phyloP scores from a whole-genome alignment of 352 stramenopile species.

The Blastocystis sp. region DNA sequence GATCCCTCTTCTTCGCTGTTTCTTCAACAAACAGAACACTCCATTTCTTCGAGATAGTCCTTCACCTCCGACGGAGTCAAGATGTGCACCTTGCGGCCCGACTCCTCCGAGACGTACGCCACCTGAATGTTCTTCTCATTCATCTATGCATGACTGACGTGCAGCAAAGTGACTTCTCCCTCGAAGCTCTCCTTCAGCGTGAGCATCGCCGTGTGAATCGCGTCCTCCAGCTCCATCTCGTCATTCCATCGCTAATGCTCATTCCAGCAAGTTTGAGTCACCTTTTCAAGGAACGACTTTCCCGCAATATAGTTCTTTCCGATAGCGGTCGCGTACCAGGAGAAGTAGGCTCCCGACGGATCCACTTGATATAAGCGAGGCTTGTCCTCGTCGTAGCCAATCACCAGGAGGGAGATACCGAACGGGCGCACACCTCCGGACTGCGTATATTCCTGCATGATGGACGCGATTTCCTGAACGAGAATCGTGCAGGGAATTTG shows the following conservation, averaged over 20 bases:
- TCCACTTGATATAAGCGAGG: conserved; percentile 93
- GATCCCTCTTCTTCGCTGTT: conserved; percentile 11
- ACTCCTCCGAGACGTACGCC: conserved; percentile 88
- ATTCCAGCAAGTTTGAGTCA: not conserved
- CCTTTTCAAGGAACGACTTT: conserved; percentile 93
- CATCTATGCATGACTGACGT: conserved; percentile 81
- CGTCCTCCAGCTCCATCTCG: conserved; percentile 98
- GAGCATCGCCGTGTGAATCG: conserved; percentile 94
- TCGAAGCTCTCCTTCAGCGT: conserved; percentile 98
- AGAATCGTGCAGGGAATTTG: conserved; percentile 89
- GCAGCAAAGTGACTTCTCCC: conserved; percentile 75
- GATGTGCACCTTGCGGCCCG: conserved; percentile 80
- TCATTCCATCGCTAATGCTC: conserved; percentile 77
- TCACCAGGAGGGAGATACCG: conserved; percentile 94
- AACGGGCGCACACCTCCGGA: conserved; percentile 94
- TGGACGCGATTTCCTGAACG: conserved; percentile 88
- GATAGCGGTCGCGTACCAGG: conserved; percentile 99
- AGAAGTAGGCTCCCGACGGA: conserved; percentile 94
- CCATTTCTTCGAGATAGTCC: conserved; percentile 98
- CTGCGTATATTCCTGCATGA: conserved; percentile 93
- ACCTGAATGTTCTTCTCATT: conserved; percentile 96
- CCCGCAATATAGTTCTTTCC: conserved; percentile 93
- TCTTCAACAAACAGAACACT: conserved; percentile 76
- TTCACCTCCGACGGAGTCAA: conserved; percentile 94
- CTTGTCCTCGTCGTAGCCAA: conserved; percentile 90